Evolutionary conservation across 768 basidiomycete genomes (phyloP).

Genomic region (Gymnopilus dilepis): DNA sequence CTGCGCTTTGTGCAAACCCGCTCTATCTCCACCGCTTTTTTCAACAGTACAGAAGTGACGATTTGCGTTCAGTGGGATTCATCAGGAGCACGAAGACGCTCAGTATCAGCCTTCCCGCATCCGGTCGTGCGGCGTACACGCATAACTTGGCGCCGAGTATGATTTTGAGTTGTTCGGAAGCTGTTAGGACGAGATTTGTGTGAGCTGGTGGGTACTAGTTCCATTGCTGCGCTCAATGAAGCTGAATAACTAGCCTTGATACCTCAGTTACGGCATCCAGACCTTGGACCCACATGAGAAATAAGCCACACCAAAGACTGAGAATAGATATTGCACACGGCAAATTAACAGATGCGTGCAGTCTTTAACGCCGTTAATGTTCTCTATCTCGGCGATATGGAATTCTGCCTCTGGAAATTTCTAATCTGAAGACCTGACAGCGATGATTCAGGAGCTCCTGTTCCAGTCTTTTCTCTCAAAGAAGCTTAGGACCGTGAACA

Average conservation of each 20-base stretch:
- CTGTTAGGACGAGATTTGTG: neutral
- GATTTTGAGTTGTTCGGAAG: neutral
- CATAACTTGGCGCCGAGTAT: neutral
- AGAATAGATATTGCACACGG: neutral
- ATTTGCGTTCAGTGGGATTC: neutral
- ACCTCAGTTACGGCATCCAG: neutral
- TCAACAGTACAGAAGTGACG: neutral
- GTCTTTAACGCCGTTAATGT: neutral
- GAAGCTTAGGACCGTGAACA: neutral
- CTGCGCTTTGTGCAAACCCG: constrained; percentile 25
- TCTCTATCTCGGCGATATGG: constrained; percentile 6
- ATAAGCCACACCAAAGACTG: neutral
- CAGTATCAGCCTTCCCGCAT: neutral
- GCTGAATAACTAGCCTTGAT: neutral
- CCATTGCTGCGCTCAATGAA: neutral
- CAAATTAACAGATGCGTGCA: neutral
- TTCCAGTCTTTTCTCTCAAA: neutral
- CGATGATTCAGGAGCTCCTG: neutral
- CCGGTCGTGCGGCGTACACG: neutral
- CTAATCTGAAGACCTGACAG: constrained; percentile 1
- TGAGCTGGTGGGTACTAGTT: neutral
- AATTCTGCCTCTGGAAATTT: neutral
- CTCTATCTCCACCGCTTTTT: constrained; percentile 25
- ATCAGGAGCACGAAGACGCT: neutral
- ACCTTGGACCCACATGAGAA: constrained; percentile 4